Conservation (phyloP, 345 rosid genomes). For the Rhizophora mangle region DNA sequence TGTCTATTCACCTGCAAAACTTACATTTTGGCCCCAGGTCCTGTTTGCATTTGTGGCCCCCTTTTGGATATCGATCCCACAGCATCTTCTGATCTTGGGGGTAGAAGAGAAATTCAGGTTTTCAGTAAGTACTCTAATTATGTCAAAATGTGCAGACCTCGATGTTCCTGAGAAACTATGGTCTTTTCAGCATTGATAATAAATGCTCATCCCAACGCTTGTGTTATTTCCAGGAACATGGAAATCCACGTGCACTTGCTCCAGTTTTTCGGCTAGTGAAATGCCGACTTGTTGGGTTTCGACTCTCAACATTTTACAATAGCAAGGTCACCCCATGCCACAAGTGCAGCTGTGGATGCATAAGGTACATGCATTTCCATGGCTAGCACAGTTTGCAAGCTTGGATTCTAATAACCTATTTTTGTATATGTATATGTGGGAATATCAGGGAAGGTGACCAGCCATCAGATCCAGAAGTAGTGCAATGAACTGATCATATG, state of each 20-base stretch:
- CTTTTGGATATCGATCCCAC: constrained; percentile 40
- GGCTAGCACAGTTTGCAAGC: not conserved
- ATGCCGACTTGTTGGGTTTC: constrained; percentile 50
- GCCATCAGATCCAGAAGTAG: constrained; percentile 27
- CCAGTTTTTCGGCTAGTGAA: constrained; percentile 47
- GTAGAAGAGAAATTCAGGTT: constrained; percentile 49
- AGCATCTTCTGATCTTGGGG: constrained; percentile 39
- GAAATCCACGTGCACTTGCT: constrained; percentile 61
- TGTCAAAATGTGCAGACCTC: not conserved
- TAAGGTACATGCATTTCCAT: constrained; percentile 33
- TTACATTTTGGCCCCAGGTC: constrained; percentile 51
- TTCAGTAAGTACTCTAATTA: constrained; percentile 33
- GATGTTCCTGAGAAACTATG: too few relatives aligned
- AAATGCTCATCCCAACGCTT: not conserved
- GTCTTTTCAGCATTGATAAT: not conserved
- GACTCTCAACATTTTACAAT: constrained; percentile 54
- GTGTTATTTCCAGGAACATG: constrained; percentile 44
- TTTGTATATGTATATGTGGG: not conserved
- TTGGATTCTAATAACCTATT: not conserved
- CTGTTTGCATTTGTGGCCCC: constrained; percentile 52
- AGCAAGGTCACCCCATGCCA: constrained; percentile 49
- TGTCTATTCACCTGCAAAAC: constrained; percentile 39
- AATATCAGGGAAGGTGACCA: constrained; percentile 27
- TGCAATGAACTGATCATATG: constrained; percentile 55
- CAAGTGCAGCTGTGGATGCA: constrained; percentile 59